Conservation (phyloP, 495 filamentous ascomycete species). For the Barbatosphaeria neglecta region DNA sequence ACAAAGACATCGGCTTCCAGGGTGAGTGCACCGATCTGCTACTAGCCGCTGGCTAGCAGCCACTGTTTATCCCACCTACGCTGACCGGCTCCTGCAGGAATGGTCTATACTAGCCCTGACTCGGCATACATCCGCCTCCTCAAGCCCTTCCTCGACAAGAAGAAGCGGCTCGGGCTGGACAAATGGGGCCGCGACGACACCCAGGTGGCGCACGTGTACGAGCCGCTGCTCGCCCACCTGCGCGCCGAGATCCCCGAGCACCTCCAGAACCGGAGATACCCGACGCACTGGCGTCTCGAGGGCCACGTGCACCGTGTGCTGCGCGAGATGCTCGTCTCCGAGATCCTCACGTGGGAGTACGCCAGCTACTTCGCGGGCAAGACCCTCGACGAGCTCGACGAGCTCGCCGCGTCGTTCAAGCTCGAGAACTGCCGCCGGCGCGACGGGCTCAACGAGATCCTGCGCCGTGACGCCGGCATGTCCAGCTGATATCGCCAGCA, state of each 20-base stretch:
- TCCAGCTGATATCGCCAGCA: too few species aligned
- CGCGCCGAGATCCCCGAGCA: constrained; percentile 11
- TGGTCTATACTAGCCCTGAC: constrained; percentile 40
- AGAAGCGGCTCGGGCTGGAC: constrained; percentile 38
- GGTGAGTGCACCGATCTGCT: constrained; percentile 8
- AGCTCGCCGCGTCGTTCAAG: constrained; percentile 42
- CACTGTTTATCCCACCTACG: background rate
- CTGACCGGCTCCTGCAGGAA: constrained; percentile 15
- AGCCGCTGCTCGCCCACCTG: constrained; percentile 13
- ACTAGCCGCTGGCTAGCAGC: background rate
- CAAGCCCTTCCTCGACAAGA: constrained; percentile 43
- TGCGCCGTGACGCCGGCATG: constrained; percentile 10
- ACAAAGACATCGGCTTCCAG: constrained; percentile 55
- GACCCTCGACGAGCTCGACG: constrained; percentile 41
- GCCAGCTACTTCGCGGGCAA: constrained; percentile 46
- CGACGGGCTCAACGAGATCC: constrained; percentile 42
- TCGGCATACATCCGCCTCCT: constrained; percentile 40
- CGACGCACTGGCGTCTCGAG: constrained; percentile 44
- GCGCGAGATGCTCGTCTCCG: constrained; percentile 40
- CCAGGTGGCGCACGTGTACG: constrained; percentile 15
- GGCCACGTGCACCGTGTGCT: constrained; percentile 40
- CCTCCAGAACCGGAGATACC: constrained; percentile 35
- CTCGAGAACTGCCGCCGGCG: constrained; percentile 46
- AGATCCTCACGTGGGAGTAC: constrained; percentile 44
- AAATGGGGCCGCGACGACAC: constrained; percentile 40